Conservation (phyloP, 805 yeast species). For the Monosporozyma aerobia region DNA sequence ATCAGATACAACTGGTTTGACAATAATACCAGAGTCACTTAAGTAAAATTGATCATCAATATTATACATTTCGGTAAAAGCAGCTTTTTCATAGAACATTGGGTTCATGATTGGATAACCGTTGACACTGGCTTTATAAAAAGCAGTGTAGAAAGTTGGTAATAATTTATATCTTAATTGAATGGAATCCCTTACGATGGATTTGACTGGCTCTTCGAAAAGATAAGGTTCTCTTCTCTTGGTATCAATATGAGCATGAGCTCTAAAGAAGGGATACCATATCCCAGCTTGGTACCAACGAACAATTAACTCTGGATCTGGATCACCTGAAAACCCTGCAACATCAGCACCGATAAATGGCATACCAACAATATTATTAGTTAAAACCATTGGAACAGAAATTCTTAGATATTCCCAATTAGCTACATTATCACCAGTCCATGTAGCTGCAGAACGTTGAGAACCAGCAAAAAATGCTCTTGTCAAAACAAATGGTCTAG, state of each 20-base stretch:
- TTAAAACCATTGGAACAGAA: conserved; percentile 82
- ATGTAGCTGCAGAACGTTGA: conserved; percentile 83
- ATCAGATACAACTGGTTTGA: conserved; percentile 68
- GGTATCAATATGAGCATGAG: conserved; percentile 92
- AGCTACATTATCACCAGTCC: conserved; percentile 97
- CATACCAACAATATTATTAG: conserved; percentile 72
- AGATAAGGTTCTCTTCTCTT: conserved; percentile 90
- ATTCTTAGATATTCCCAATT: conserved; percentile 78
- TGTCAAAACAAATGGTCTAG: conserved; percentile 82
- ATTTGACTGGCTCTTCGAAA: conserved; percentile 63
- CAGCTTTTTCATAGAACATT: conserved; percentile 47
- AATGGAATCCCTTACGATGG: conserved; percentile 60
- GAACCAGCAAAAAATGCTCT: conserved; percentile 86
- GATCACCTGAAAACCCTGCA: conserved; percentile 93
- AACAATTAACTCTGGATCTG: conserved; percentile 65
- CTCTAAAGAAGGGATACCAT: conserved; percentile 95
- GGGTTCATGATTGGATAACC: conserved; percentile 73
- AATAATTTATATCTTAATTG: conserved; percentile 63
- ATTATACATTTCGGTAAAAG: conserved; percentile 34
- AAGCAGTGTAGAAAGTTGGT: conserved; percentile 74
- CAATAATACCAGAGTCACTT: conserved; percentile 61
- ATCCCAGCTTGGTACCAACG: conserved; percentile 96
- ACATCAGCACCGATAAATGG: conserved; percentile 96
- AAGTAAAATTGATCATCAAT: conserved; percentile 80
- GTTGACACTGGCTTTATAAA: conserved; percentile 47